phyloP scores from a whole-genome alignment of 1,139 yeast genomes.

The Geotrichum reessii region DNA sequence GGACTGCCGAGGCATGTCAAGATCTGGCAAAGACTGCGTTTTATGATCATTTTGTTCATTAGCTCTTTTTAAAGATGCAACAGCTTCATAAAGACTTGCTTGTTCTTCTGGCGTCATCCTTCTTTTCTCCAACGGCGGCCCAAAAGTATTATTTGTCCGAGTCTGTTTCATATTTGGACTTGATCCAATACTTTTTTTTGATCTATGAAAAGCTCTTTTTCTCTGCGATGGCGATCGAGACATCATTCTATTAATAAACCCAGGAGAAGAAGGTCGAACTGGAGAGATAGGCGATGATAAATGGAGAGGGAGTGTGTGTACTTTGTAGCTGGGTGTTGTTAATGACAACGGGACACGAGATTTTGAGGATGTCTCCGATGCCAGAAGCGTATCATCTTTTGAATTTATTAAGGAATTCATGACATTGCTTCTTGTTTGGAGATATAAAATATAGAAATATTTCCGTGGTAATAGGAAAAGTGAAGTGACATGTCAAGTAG shows the following conservation, averaged over 20 bases:
- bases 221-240: slow-evolving; percentile 3
- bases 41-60: not conserved
- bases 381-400: not conserved
- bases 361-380: not conserved
- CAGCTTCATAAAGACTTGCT: slow-evolving; percentile 4
- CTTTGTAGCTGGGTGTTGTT: not conserved
- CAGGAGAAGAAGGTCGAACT: slow-evolving; percentile 4
- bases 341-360: not conserved
- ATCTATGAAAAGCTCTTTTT: not conserved
- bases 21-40: not conserved
- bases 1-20: not conserved
- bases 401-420: not conserved
- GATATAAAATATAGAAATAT: not conserved
- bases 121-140: slow-evolving; percentile 2
- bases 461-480: too few species aligned
- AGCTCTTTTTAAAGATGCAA: not conserved
- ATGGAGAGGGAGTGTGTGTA: slow-evolving; percentile 2
- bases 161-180: not conserved
- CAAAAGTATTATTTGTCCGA: not conserved
- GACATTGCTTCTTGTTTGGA: not conserved
- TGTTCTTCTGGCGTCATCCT: slow-evolving; percentile 5
- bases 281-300: not conserved
- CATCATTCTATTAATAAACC: slow-evolving; percentile 3
- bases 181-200: not conserved
- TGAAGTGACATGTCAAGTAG: too few species aligned